These are phyloP conservation scores for Cercospora beticola DNA, from an alignment of 2,329 filamentous ascomycete species.

Conservation along the genomic window DNA sequence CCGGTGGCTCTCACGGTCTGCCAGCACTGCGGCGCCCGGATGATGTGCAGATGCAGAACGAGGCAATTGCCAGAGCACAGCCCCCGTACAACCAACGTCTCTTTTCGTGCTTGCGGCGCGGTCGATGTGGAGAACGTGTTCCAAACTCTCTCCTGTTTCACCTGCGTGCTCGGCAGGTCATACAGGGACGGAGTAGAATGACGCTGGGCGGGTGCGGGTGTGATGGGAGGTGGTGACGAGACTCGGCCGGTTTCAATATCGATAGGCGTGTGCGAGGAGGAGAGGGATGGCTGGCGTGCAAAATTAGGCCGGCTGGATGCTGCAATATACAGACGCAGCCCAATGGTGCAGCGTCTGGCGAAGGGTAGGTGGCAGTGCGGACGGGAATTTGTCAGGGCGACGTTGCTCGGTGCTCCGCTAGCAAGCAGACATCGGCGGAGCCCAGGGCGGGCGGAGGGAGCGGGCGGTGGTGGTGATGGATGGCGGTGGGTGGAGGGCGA, in stretches of 20 bases:
- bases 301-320: constrained; percentile 12
- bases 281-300: constrained; percentile 13
- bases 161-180: constrained; percentile 8
- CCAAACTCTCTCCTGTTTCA: constrained; percentile 21
- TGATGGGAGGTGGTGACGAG: constrained; percentile 10
- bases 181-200: constrained; percentile 11
- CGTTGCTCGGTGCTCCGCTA: neutral
- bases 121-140: constrained; percentile 8
- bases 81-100: constrained; percentile 9
- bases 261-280: constrained; percentile 7
- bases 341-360: constrained; percentile 13
- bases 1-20: neutral
- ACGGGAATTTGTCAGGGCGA: constrained; percentile 3
- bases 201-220: neutral
- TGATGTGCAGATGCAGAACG: neutral
- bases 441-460: neutral
- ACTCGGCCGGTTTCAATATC: constrained; percentile 18
- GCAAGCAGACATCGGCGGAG: constrained; percentile 8
- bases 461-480: neutral
- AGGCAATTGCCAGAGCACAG: neutral
- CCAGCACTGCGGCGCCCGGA: constrained; percentile 8
- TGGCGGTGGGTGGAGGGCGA: neutral
- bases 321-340: constrained; percentile 17
- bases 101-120: constrained; percentile 1
- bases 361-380: constrained; percentile 10